phyloP scores from a whole-genome alignment of 306 rosid species.

The Citrullus amarus region DNA sequence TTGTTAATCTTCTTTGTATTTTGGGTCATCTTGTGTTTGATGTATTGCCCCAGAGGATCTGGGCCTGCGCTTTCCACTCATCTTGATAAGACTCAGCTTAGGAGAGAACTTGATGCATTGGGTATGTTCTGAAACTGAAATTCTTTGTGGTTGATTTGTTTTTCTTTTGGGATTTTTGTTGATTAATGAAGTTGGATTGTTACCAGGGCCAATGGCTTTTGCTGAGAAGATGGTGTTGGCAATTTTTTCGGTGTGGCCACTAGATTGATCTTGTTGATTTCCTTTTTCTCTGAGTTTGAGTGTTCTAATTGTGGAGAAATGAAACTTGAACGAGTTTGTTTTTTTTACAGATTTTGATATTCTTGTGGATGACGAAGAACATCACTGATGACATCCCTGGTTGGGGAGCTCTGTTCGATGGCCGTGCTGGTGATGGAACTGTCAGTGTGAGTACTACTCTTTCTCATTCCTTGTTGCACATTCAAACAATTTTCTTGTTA shows the following conservation, averaged over 20 bases:
- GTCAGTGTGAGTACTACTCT: conserved; percentile 49
- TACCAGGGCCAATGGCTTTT: conserved; percentile 68
- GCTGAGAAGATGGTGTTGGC: conserved; percentile 81
- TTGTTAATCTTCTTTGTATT: conserved; percentile 27
- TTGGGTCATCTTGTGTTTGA: conserved; percentile 52
- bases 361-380: conserved; percentile 88
- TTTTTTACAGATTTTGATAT: conserved; percentile 39
- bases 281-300: background rate
- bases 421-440: conserved; percentile 78
- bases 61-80: conserved; percentile 39
- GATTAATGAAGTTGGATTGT: background rate
- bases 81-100: conserved; percentile 54
- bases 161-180: background rate
- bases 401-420: conserved; percentile 74
- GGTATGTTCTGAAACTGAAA: conserved; percentile 22
- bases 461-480: background rate
- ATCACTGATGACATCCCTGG: conserved; percentile 84
- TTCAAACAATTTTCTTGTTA: background rate
- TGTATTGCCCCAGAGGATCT: conserved; percentile 40
- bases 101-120: conserved; percentile 56
- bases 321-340: background rate
- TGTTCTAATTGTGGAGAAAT: background rate
- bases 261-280: background rate
- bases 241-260: conserved; percentile 51
- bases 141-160: background rate